Evolutionary conservation across 2,329 filamentous ascomycete genomes (phyloP).

Genomic region (Diaporthe citrichinensis): DNA sequence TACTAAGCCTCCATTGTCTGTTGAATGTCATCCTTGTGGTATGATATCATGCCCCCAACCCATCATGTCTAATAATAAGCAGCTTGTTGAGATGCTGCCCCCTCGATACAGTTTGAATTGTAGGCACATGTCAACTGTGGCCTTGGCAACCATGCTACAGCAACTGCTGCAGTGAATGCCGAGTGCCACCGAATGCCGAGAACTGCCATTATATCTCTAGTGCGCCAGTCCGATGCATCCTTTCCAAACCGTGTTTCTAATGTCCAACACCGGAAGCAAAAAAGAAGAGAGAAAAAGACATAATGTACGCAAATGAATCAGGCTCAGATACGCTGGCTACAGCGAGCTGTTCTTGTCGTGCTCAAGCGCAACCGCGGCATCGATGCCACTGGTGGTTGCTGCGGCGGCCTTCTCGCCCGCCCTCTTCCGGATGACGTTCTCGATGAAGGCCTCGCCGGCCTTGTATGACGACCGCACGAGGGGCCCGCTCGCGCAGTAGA

Average conservation of each 20-base stretch:
- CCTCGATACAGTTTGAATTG: background rate
- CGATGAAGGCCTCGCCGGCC: constrained; percentile 97
- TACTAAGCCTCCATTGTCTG: background rate
- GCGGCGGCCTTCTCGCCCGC: constrained; percentile 59
- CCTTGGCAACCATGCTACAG: constrained; percentile 5
- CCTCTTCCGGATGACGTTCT: constrained; percentile 95
- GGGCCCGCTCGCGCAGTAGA: constrained; percentile 95
- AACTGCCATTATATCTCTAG: constrained; percentile 12
- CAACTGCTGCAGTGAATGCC: background rate
- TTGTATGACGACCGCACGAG: constrained; percentile 97
- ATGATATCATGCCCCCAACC: background rate
- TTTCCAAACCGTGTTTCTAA: constrained; percentile 12
- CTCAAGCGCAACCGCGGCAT: constrained; percentile 57
- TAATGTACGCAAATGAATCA: background rate
- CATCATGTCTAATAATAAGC: background rate
- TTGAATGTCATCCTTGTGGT: background rate
- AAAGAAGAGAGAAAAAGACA: background rate
- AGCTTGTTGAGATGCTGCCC: constrained; percentile 34
- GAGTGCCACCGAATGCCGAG: constrained; percentile 1
- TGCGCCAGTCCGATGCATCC: constrained; percentile 36
- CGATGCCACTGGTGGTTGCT: constrained; percentile 50
- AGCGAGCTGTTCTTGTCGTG: constrained; percentile 37
- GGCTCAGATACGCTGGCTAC: background rate
- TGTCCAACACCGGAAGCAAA: constrained; percentile 14
- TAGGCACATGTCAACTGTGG: background rate